These are phyloP conservation scores for Mycena polygramma DNA, from an alignment of 768 basidiomycete genomes.

Conservation along the genomic window DNA sequence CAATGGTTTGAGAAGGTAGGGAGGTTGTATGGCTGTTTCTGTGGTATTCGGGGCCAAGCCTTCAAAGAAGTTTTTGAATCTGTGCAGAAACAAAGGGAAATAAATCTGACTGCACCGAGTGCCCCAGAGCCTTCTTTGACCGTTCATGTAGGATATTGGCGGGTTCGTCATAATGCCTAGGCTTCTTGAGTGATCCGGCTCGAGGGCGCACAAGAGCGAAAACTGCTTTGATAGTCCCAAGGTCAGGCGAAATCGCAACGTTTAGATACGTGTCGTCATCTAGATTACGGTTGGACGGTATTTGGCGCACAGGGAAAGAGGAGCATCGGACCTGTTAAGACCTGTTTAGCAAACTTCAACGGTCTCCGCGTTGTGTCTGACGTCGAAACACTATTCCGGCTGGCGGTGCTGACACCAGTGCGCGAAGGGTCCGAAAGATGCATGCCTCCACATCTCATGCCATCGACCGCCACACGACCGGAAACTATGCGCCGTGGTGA, in stretches of 20 bases:
- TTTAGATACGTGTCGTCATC: constrained; percentile 30
- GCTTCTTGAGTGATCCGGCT: no score
- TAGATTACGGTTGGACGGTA: neutral
- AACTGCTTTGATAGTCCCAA: constrained; percentile 18
- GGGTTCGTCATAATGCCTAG: no score
- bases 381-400: constrained; percentile 4
- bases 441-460: constrained; percentile 17
- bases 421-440: neutral
- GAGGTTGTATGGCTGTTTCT: neutral
- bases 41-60: constrained; percentile 11
- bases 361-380: constrained; percentile 11
- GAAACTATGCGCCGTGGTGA: neutral
- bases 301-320: neutral
- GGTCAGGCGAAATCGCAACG: constrained; percentile 19
- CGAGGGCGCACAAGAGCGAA: neutral
- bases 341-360: constrained; percentile 19
- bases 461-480: constrained; percentile 2
- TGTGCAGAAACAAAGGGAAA: neutral
- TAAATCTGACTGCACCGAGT: constrained; percentile 29
- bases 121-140: constrained; percentile 31
- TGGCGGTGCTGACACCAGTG: neutral
- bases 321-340: constrained; percentile 20
- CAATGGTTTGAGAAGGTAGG: neutral
- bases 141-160: constrained; percentile 22
- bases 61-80: neutral